Percentiles rank a stretch among this genome's conserved stretches.
phyloP scores from a whole-genome alignment of 1,284 basidiomycete genomes.

The Mycena citricolor region DNA sequence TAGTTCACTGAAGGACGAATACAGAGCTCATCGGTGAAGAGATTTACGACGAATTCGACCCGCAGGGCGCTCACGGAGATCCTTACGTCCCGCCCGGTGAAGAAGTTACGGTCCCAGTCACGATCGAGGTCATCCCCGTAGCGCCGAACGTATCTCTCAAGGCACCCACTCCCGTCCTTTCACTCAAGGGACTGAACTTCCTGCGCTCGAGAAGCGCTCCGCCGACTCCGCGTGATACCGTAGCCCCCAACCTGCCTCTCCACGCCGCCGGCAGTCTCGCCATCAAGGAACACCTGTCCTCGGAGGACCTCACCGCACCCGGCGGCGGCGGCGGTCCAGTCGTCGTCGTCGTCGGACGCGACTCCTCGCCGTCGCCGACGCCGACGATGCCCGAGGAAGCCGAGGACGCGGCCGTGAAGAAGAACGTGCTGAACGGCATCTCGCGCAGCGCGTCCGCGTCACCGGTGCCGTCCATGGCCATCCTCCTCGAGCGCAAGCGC shows the following conservation, averaged over 20 bases:
- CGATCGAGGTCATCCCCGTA: conserved; percentile 16
- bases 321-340: too few relatives aligned
- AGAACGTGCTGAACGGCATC: conserved; percentile 10
- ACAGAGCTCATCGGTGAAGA: conserved; percentile 86
- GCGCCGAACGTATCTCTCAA: conserved; percentile 19
- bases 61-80: conserved; percentile 67
- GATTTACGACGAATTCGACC: conserved; percentile 86
- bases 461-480: conserved; percentile 56
- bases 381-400: conserved; percentile 21
- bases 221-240: conserved; percentile 32
- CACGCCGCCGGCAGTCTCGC: background rate
- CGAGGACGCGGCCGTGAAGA: background rate
- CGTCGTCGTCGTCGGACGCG: conserved; percentile 17
- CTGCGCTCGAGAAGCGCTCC: conserved; percentile 60
- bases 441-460: conserved; percentile 36
- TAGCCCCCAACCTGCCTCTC: conserved; percentile 1
- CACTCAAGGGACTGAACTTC: conserved; percentile 50
- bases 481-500: conserved; percentile 56
- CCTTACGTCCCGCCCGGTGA: conserved; percentile 51
- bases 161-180: conserved; percentile 33
- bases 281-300: conserved; percentile 25
- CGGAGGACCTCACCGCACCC: too few relatives aligned
- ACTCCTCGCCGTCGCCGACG: conserved; percentile 20
- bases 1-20: conserved; percentile 4
- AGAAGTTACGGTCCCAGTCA: conserved; percentile 19